Conservation (phyloP, 345 rosid species). For the Heritiera littoralis region DNA sequence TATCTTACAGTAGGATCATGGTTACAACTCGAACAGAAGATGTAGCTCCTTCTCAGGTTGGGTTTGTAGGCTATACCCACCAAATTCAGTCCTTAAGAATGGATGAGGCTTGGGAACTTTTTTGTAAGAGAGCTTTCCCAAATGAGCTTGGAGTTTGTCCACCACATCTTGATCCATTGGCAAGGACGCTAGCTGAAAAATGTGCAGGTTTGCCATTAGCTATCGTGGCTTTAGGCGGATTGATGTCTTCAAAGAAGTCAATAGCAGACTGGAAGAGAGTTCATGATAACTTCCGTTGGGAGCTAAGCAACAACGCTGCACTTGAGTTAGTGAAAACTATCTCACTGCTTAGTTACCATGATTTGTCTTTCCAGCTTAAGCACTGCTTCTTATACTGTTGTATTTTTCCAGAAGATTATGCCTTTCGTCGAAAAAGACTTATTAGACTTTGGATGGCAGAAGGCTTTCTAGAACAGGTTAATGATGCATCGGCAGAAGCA, state of each 20-base stretch:
- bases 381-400: slow-evolving; percentile 18
- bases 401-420: slow-evolving; percentile 11
- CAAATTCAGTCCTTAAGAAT: slow-evolving; percentile 2
- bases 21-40: slow-evolving; percentile 28
- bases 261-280: slow-evolving; percentile 26
- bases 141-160: not conserved
- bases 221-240: slow-evolving; percentile 23
- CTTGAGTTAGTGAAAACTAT: slow-evolving; percentile 16
- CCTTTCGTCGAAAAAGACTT: not conserved
- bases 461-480: slow-evolving; percentile 28
- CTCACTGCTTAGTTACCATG: slow-evolving; percentile 19
- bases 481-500: slow-evolving; percentile 26
- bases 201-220: slow-evolving; percentile 14
- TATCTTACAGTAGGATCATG: slow-evolving; percentile 24
- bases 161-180: slow-evolving; percentile 5
- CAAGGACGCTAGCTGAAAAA: slow-evolving; percentile 13
- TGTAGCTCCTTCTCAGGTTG: not conserved
- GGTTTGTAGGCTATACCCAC: not conserved
- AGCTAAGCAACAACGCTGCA: slow-evolving; percentile 21
- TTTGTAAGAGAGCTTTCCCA: slow-evolving; percentile 25
- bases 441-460: slow-evolving; percentile 26
- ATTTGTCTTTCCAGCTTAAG: not conserved
- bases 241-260: slow-evolving; percentile 17
- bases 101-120: slow-evolving; percentile 23
- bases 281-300: slow-evolving; percentile 16